Evolutionary conservation across 768 basidiomycete genomes (phyloP), one percentile per base, ranked within the genome.

Genomic region (Lentinula detonsa): DNA sequence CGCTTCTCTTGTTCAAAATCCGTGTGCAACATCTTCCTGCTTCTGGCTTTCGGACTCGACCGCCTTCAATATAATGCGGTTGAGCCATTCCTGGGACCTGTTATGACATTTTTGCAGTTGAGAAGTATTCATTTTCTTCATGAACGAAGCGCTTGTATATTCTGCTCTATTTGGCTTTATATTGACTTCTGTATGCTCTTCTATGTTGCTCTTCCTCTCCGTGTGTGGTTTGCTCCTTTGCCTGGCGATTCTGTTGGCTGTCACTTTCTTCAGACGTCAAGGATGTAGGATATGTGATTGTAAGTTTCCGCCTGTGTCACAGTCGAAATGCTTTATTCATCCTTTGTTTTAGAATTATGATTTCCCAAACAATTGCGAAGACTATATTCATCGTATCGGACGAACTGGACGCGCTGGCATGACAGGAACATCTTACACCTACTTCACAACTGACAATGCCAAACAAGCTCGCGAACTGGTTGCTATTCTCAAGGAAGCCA

Each of bases 361-460:
- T 73, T 97, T 98, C 81, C 95, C 95, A 1, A 97, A 97, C 76
- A 95, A 96, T 71, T 93, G 91, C 69, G 95, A 96, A 78, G 95
- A 97, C 75, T 98, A 98, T 75, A 95, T 99, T 63, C 96, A 99
- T 76, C 93, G 96, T 67, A 99, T 99, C 69, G 97, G 96, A 65
- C 94, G 96, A 73, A 97, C 96, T 65, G 95, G 95, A 92, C 93
- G 92, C 73, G 94, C 93, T 51, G 93, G 93, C 51, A 83, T 87
- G 84, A 95, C 86, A 73, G 95, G 95, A 66, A 88, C 86, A 37
- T 93, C 93, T 1, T 95, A 92, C 76, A 96, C 95, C 5, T 98
- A 94, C 81, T 95, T 98, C 77, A 97, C 94, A 49, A 91, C 95
- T 55, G 94, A 98, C 68, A 96, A 97, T 73, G 86, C 93, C 55